These are phyloP conservation scores for Apiotrichum sp. DNA, from an alignment of 1,284 basidiomycete genomes.

Conservation along the genomic window DNA sequence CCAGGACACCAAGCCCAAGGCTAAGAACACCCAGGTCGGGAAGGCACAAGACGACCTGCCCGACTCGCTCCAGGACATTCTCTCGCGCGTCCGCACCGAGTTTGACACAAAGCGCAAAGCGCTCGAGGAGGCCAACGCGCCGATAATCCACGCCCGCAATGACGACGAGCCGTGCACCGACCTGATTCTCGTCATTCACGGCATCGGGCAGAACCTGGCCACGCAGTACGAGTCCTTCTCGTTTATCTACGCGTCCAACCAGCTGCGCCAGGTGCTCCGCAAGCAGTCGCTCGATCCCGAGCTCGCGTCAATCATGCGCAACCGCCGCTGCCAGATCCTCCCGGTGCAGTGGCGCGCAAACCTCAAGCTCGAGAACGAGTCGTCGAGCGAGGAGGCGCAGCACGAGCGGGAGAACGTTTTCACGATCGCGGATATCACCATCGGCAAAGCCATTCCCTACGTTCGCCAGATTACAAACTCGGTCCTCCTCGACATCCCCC, in stretches of 20 bases:
- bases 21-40: neutral
- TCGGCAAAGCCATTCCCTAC: conserved; percentile 50
- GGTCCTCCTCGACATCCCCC: conserved; percentile 51
- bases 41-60: no score
- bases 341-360: conserved; percentile 55
- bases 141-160: conserved; percentile 37
- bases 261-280: conserved; percentile 47
- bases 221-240: conserved; percentile 51
- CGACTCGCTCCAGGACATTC: neutral
- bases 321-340: conserved; percentile 50
- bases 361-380: conserved; percentile 48
- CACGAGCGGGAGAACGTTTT: conserved; percentile 51
- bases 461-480: conserved; percentile 51
- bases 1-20: neutral
- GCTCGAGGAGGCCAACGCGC: conserved; percentile 41
- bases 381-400: conserved; percentile 46
- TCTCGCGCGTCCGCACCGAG: conserved; percentile 9
- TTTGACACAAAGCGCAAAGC: conserved; percentile 16
- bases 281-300: conserved; percentile 49
- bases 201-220: conserved; percentile 51
- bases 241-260: conserved; percentile 52
- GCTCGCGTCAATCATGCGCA: conserved; percentile 48
- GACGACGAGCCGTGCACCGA: conserved; percentile 48
- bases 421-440: conserved; percentile 51
- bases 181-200: conserved; percentile 51